Conservation (phyloP, 306 rosid species). For the Leucaena leucocephala region DNA sequence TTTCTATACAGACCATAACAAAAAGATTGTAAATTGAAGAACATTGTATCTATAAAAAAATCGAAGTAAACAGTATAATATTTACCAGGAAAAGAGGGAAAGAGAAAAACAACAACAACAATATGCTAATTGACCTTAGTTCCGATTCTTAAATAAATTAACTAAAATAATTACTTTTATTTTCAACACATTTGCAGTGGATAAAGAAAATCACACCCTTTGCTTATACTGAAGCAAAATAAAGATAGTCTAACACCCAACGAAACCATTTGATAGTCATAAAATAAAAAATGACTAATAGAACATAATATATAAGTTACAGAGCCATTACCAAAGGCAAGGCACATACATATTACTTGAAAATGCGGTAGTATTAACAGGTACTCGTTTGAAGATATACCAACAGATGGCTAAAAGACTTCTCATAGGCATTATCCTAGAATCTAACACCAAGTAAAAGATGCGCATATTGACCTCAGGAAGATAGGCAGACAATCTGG, state of each 20-base stretch:
- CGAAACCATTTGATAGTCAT: slow-evolving; percentile 1
- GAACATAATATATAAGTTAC: not conserved
- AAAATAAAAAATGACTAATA: not conserved
- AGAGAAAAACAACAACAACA: not conserved
- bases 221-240: no score
- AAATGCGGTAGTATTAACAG: not conserved
- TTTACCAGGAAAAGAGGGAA: not conserved
- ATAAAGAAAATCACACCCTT: not conserved
- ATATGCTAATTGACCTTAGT: slow-evolving; percentile 2
- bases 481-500: slow-evolving; percentile 54
- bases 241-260: not conserved
- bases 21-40: slow-evolving; percentile 13
- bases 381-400: not conserved
- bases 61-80: not conserved
- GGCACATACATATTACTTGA: not conserved
- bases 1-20: slow-evolving; percentile 50
- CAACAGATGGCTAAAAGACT: not conserved
- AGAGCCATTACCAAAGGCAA: not conserved
- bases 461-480: slow-evolving; percentile 55
- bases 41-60: not conserved
- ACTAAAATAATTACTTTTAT: not conserved
- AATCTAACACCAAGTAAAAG: not conserved
- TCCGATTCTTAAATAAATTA: not conserved
- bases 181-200: not conserved
- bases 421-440: not conserved